These are phyloP conservation scores for Chlorella ohadii DNA, from an alignment of 139 green algal species.

Conservation along the genomic window DNA sequence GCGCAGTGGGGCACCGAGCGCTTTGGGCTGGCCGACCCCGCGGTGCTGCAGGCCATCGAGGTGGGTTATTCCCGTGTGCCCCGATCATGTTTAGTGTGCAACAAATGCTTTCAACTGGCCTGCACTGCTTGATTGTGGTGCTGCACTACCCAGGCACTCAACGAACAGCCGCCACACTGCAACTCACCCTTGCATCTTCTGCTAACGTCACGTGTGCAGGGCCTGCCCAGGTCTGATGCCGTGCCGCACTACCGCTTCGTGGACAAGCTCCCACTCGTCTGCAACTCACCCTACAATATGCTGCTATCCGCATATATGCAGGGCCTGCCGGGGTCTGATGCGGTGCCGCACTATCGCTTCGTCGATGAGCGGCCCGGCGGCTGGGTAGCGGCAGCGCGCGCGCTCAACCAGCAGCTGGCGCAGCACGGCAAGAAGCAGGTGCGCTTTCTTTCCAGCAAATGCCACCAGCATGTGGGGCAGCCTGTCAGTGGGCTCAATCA, in stretches of 20 bases:
- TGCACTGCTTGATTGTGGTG: too few relatives aligned
- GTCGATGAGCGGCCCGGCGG: slow-evolving; percentile 49
- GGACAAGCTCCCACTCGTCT: too few relatives aligned
- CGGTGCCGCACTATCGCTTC: slow-evolving; percentile 44
- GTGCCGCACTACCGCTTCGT: slow-evolving; percentile 50
- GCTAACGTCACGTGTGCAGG: background rate
- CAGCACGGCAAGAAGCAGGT: slow-evolving; percentile 17
- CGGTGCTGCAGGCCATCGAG: slow-evolving; percentile 71
- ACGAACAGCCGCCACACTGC: too few relatives aligned
- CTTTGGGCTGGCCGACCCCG: slow-evolving; percentile 68
- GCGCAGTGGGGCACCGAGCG: slow-evolving; percentile 63
- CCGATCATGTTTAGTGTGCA: background rate
- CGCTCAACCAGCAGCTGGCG: slow-evolving; percentile 37
- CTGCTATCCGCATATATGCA: background rate
- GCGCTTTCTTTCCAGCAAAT: too few relatives aligned
- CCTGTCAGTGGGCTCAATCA: too few relatives aligned
- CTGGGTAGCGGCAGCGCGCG: slow-evolving; percentile 47
- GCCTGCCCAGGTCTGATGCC: slow-evolving; percentile 52
- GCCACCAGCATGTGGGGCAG: too few relatives aligned
- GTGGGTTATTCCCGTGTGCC: background rate
- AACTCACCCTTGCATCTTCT: too few relatives aligned
- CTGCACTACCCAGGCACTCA: too few relatives aligned
- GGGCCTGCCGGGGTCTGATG: slow-evolving; percentile 55
- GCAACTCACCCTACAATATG: too few relatives aligned
- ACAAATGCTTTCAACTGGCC: too few relatives aligned